Percentiles rank a stretch among this genome's conserved stretches.
Evolutionary conservation across 768 basidiomycete species (phyloP).

Genomic region (Saitozyma podzolica): DNA sequence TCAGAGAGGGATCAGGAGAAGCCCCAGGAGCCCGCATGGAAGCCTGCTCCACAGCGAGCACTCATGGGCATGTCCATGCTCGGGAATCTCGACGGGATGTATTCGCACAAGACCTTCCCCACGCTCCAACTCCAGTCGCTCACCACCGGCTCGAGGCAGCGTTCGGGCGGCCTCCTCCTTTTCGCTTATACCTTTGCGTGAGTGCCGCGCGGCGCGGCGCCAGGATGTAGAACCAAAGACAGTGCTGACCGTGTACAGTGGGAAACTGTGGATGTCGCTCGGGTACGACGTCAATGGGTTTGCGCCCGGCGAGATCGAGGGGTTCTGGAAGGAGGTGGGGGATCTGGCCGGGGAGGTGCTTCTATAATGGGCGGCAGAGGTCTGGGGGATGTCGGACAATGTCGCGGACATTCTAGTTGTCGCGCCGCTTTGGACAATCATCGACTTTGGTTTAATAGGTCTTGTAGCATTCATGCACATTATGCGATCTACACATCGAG

Average conservation of each 20-base stretch:
- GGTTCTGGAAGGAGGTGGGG: slow-evolving; percentile 68
- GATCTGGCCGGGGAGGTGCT: slow-evolving; percentile 64
- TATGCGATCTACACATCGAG: no score
- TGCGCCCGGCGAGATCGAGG: slow-evolving; percentile 62
- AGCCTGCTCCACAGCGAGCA: slow-evolving; percentile 58
- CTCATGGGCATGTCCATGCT: slow-evolving; percentile 77
- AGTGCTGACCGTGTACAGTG: slow-evolving; percentile 49
- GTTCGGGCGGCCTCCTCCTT: slow-evolving; percentile 73
- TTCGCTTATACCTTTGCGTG: slow-evolving; percentile 60
- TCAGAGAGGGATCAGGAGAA: slow-evolving; percentile 55
- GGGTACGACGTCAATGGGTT: slow-evolving; percentile 80
- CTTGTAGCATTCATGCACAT: no score
- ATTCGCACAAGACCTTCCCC: slow-evolving; percentile 67
- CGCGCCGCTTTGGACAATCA: no score
- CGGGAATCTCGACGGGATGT: slow-evolving; percentile 80
- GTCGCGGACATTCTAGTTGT: no score
- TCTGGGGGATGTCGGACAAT: no score
- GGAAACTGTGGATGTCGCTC: slow-evolving; percentile 74
- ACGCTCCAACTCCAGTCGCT: slow-evolving; percentile 66
- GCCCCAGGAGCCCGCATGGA: slow-evolving; percentile 54
- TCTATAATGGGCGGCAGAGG: slow-evolving; percentile 16
- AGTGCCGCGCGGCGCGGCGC: background rate
- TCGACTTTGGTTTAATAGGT: no score
- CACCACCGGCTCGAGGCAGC: slow-evolving; percentile 81
- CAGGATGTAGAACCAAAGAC: background rate